Conservation (phyloP, 2,329 filamentous ascomycete species). For the Seiridium cupressi region DNA sequence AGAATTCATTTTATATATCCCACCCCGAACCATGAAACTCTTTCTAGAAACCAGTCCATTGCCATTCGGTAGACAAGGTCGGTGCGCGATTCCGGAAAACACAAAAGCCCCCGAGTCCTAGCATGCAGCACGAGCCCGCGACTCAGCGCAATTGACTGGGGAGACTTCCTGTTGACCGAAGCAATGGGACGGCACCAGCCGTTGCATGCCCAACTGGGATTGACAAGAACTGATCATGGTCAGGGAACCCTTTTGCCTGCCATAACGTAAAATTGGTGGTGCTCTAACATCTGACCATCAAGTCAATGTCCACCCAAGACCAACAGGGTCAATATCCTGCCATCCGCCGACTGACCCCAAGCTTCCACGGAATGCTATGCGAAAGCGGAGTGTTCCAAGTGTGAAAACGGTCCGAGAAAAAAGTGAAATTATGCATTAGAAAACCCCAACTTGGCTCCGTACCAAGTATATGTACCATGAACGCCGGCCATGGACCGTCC, state of each 20-base stretch:
- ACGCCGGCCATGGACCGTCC: not conserved
- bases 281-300: not conserved
- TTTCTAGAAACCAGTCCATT: not conserved
- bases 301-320: too few species aligned
- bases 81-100: not conserved
- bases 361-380: not conserved
- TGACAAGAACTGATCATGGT: not conserved
- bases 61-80: not conserved
- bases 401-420: not conserved
- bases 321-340: too few species aligned
- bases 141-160: too few species aligned
- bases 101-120: not conserved
- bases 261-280: not conserved
- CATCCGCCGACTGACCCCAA: not conserved
- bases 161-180: too few species aligned
- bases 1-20: not conserved
- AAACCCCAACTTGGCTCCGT: not conserved
- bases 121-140: not conserved
- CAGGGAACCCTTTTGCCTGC: not conserved
- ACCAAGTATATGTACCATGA: constrained; percentile 6
- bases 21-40: not conserved
- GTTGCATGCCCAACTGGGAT: too few species aligned
- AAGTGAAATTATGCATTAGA: constrained; percentile 10
- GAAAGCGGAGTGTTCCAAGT: not conserved
- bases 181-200: too few species aligned